A percentile compares a stretch with the other conserved stretches of the same genome.
Evolutionary conservation across 2,329 filamentous ascomycete genomes (phyloP).

Genomic region (Calonectria montana): DNA sequence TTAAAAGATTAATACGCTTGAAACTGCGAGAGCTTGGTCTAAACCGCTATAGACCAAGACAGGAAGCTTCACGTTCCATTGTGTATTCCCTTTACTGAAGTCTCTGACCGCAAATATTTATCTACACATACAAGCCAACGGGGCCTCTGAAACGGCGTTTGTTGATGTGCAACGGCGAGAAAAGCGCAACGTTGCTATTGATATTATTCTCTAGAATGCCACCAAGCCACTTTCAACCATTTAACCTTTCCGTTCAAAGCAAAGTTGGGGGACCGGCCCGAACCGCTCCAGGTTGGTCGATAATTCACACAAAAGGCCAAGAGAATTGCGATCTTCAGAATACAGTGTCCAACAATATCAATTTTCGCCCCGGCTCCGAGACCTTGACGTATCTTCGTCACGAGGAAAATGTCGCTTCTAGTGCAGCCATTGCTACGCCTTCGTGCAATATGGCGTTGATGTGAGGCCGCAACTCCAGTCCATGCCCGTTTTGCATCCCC

Average conservation of each 20-base stretch:
- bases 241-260: background rate
- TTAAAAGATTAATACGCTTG: no score
- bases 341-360: constrained; percentile 32
- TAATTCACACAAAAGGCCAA: background rate
- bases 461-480: constrained; percentile 42
- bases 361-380: constrained; percentile 21
- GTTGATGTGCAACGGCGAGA: background rate
- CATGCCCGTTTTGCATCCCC: constrained; percentile 38
- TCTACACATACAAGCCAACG: background rate
- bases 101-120: background rate
- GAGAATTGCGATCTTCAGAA: background rate
- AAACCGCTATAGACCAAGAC: no score
- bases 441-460: constrained; percentile 32
- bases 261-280: constrained; percentile 7
- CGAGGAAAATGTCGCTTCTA: constrained; percentile 39
- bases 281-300: background rate
- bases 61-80: no score
- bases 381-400: constrained; percentile 16
- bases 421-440: constrained; percentile 31
- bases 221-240: background rate
- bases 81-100: background rate
- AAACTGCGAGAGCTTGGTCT: no score
- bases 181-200: background rate
- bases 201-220: background rate
- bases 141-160: background rate